Conservation (phyloP, 2,329 filamentous ascomycete species). For the Bimuria novae-zelandiae region DNA sequence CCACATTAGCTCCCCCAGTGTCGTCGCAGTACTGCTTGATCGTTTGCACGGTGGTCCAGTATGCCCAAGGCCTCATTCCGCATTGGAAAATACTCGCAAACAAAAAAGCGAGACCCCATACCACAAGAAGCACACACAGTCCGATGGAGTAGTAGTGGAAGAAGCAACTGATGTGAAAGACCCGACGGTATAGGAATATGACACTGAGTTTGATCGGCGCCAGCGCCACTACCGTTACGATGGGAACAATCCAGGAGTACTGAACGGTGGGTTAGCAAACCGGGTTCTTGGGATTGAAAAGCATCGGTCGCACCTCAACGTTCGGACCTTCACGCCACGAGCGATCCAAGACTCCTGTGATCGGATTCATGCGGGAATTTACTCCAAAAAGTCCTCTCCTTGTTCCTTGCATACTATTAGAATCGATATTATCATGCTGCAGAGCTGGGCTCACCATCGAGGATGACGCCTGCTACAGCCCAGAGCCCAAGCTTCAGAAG, state of each 20-base stretch:
- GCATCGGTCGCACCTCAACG: conserved; percentile 5
- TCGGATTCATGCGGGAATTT: conserved; percentile 6
- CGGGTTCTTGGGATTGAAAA: not conserved
- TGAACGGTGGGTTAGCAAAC: not conserved
- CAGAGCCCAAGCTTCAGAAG: conserved; percentile 6
- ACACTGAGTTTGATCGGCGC: conserved; percentile 14
- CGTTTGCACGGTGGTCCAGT: conserved; percentile 9
- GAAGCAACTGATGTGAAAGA: conserved; percentile 9
- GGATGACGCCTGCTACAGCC: conserved; percentile 6
- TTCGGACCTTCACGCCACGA: conserved; percentile 8
- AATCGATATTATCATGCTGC: not conserved
- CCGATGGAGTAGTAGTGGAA: conserved; percentile 10
- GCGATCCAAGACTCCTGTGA: conserved; percentile 1
- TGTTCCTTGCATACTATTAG: not conserved
- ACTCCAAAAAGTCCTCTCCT: conserved; percentile 1
- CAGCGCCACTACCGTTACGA: conserved; percentile 9
- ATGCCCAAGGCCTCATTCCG: conserved; percentile 3
- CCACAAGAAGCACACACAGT: not conserved
- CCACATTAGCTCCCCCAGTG: not conserved
- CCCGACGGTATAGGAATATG: conserved; percentile 9
- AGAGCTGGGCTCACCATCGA: not conserved
- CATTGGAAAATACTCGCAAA: conserved; percentile 11
- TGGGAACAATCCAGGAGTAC: conserved; percentile 11
- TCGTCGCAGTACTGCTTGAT: conserved; percentile 8
- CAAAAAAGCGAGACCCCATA: conserved; percentile 7